Base-by-base conservation (phyloP, 352 stramenopile species). In the Pythium angustatum region DNA sequence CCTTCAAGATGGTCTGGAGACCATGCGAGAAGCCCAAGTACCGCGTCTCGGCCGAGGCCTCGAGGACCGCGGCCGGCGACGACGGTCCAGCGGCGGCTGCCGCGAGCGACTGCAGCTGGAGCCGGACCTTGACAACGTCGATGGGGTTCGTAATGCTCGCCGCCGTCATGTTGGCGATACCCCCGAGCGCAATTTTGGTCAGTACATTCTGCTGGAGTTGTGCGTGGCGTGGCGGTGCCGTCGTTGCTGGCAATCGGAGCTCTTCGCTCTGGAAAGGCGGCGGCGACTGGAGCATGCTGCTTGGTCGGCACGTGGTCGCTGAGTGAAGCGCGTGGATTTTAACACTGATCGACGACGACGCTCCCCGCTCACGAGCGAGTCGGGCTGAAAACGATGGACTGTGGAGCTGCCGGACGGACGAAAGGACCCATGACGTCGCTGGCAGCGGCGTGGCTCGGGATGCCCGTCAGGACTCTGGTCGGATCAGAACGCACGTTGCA, bases 21-120 rank as follows among this genome's bases (percentile, higher is more conserved):
- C 79, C 81, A 36, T 84, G 76, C 6, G 78, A 59, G 44, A 91
- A 87, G 41, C 83, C 80, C 11, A 74, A 49, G 62, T 90, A 90
- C 51, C 81, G 76, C 53, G 73, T 83, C 26, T 65, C 58, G 22
- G 54, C 14, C 22, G 47, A 33, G n/a, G 22, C 45, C 2, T 36
- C 41, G 3, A 15, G 21, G 26, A 41, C 22, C 11, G 38, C 22
- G 8, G n/a, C 24, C 5, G n/a, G 17, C 5, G 31, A 22, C 7
- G 22, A 21, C 2, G 53, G 19, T 19, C 21, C 10, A 10, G 62
- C 33, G 10, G n/a, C 38, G 38, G 38, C 38, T 2, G 28, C 43
- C 19, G 44, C 53, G 33, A 72, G 44, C 34, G 59, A 59, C 58
- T 75, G 69, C 58, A 85, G 74, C 62, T 82, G 73, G 55, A 76